phyloP scores from a whole-genome alignment of 2,329 filamentous ascomycete species.

The Xylaria sp. region DNA sequence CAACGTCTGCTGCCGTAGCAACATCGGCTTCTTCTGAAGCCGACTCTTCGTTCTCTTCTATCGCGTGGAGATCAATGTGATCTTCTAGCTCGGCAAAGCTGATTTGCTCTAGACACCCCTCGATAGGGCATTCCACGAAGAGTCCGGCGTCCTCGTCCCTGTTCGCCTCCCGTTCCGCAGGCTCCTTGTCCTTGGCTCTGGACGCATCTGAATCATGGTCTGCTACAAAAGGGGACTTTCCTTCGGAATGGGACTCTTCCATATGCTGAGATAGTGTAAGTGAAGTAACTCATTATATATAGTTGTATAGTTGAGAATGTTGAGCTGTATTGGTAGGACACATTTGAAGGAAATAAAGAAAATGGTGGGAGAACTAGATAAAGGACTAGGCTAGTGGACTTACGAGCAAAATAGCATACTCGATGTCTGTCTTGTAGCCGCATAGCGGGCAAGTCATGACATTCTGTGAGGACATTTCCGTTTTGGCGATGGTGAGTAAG shows the following conservation, averaged over 20 bases:
- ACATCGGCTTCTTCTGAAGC: slow-evolving; percentile 21
- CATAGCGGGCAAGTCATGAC: slow-evolving; percentile 55
- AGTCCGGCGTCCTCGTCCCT: slow-evolving; percentile 50
- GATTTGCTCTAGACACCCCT: slow-evolving; percentile 70
- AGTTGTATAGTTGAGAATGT: background rate
- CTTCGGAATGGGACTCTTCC: slow-evolving; percentile 47
- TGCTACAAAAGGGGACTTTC: slow-evolving; percentile 43
- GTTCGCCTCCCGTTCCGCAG: slow-evolving; percentile 1
- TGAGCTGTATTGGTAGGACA: background rate
- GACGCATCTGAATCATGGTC: slow-evolving; percentile 23
- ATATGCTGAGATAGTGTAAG: slow-evolving; percentile 47
- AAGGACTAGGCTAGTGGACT: slow-evolving; percentile 28
- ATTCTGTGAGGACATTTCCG: slow-evolving; percentile 34
- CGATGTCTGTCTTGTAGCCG: slow-evolving; percentile 48
- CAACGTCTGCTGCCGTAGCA: slow-evolving; percentile 13
- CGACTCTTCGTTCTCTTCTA: slow-evolving; percentile 59
- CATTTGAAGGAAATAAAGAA: background rate
- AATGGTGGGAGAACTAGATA: background rate
- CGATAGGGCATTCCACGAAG: slow-evolving; percentile 65
- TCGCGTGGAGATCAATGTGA: slow-evolving; percentile 69
- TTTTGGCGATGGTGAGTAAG: background rate
- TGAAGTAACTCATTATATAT: slow-evolving; percentile 8
- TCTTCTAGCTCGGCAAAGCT: slow-evolving; percentile 63
- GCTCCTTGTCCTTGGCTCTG: background rate
- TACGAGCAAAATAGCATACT: slow-evolving; percentile 55